Evolutionary conservation across 2,329 filamentous ascomycete species (phyloP).

Genomic region (Chaetomium olivaceum): DNA sequence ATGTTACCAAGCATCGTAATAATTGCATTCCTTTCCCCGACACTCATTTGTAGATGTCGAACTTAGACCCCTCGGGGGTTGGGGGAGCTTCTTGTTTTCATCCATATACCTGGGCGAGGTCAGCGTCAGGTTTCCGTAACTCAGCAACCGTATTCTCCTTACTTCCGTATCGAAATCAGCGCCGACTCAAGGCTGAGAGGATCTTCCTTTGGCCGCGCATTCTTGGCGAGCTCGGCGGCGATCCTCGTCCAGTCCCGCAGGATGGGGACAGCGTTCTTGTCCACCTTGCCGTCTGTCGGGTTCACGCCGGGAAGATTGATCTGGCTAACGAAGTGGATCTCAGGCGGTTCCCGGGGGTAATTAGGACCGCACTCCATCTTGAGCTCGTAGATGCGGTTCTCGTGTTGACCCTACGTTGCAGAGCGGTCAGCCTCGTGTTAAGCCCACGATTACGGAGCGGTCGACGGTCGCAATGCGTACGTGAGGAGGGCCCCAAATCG

Average conservation of each 20-base stretch:
- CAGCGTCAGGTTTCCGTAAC: conserved; percentile 9
- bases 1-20: neutral
- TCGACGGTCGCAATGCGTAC: conserved; percentile 53
- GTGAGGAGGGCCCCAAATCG: conserved; percentile 93
- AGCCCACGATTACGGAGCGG: neutral
- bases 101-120: conserved; percentile 79
- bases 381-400: conserved; percentile 98
- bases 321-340: conserved; percentile 88
- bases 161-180: conserved; percentile 41
- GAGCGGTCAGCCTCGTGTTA: conserved; percentile 12
- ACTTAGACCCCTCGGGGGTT: conserved; percentile 79
- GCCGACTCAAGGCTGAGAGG: conserved; percentile 41
- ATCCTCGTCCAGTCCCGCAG: conserved; percentile 89
- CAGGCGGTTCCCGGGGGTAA: conserved; percentile 87
- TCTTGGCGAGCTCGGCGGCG: conserved; percentile 71
- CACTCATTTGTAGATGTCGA: conserved; percentile 36
- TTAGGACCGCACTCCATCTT: conserved; percentile 91
- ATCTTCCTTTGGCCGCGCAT: conserved; percentile 38
- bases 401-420: conserved; percentile 74
- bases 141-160: conserved; percentile 23
- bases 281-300: conserved; percentile 76
- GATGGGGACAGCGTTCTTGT: conserved; percentile 79
- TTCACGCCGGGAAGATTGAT: conserved; percentile 97
- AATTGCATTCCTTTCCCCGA: neutral
- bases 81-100: conserved; percentile 91